Percentiles rank a stretch among this genome's conserved stretches.
Conservation (phyloP, 257 asterid species). For the Anisodus tanguticus region DNA sequence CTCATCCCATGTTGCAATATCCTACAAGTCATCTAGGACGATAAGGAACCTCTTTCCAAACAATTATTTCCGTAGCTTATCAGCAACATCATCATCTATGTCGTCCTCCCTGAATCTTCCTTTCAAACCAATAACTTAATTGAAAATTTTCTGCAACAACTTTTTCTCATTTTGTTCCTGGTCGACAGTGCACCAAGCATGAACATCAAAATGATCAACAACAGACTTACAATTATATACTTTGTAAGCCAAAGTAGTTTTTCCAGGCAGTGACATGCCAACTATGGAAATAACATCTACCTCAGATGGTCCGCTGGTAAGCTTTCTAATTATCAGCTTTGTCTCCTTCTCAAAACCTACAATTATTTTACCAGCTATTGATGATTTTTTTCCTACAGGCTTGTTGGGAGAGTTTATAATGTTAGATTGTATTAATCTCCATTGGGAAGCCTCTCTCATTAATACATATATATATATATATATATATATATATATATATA, state of each 20-base stretch:
- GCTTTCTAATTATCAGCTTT: not conserved
- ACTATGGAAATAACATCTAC: conserved; percentile 15
- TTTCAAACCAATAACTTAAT: not conserved
- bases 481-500: too few relatives aligned
- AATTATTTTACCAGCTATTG: too few relatives aligned
- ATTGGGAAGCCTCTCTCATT: too few relatives aligned
- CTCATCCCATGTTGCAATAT: conserved; percentile 30
- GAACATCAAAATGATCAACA: conserved; percentile 9
- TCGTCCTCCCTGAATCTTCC: not conserved
- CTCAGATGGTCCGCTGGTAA: not conserved
- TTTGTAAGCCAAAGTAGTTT: not conserved
- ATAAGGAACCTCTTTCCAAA: conserved; percentile 29
- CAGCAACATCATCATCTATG: not conserved
- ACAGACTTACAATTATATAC: not conserved
- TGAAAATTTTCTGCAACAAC: not conserved
- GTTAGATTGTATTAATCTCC: too few relatives aligned
- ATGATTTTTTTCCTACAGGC: not conserved
- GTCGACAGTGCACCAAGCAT: conserved; percentile 4
- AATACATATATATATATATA: too few relatives aligned
- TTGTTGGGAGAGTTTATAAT: not conserved
- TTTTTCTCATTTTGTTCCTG: not conserved
- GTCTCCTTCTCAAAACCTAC: not conserved
- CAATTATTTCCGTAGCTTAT: not conserved
- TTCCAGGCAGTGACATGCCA: not conserved
- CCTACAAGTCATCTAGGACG: conserved; percentile 43